Conservation (phyloP, 495 filamentous ascomycete genomes). For the Talaromyces nanjingensis region DNA sequence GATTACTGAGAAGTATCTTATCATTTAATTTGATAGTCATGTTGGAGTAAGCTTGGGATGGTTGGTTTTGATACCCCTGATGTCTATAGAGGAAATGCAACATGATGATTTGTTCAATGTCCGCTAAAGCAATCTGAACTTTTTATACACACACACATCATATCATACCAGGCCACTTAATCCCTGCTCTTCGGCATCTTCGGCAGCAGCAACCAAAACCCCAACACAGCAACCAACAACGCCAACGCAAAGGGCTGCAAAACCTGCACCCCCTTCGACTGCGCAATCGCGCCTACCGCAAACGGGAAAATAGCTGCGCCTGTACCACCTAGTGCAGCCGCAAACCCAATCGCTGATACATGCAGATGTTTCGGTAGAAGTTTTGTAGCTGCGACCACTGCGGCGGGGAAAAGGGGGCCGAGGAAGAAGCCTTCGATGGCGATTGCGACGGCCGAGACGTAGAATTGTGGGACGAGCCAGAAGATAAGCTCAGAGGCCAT, state of each 20-base stretch:
- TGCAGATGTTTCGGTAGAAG: conserved; percentile 71
- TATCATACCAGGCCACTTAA: neutral
- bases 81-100: neutral
- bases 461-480: conserved; percentile 65
- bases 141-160: neutral
- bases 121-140: neutral
- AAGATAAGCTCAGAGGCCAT: conserved; percentile 54
- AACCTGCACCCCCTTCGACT: conserved; percentile 70
- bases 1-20: conserved; percentile 53
- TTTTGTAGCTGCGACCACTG: conserved; percentile 73
- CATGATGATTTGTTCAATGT: neutral
- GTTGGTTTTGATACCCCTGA: neutral
- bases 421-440: conserved; percentile 67
- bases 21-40: conserved; percentile 22
- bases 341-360: conserved; percentile 76
- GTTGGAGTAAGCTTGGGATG: neutral
- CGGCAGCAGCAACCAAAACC: conserved; percentile 48
- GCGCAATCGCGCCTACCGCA: conserved; percentile 75
- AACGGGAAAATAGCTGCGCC: conserved; percentile 81
- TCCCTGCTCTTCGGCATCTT: conserved; percentile 5
- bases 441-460: conserved; percentile 62
- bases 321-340: conserved; percentile 70
- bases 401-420: conserved; percentile 63
- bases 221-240: conserved; percentile 50
- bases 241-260: conserved; percentile 71